These are phyloP conservation scores for Neonectria faginata DNA, from an alignment of 2,329 filamentous ascomycete genomes.

Conservation along the genomic window DNA sequence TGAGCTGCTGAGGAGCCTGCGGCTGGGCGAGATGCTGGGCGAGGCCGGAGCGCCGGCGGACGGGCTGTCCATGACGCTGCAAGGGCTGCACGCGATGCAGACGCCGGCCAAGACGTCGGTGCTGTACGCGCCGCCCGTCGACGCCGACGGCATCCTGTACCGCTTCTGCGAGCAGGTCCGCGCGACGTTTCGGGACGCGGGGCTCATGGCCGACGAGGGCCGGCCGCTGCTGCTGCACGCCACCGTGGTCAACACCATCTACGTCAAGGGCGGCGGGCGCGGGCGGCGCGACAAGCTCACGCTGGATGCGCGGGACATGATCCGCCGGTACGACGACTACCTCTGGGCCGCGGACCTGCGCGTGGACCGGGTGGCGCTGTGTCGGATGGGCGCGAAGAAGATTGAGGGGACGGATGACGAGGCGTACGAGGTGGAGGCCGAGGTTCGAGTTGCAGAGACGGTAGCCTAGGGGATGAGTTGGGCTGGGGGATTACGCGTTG, in stretches of 20 bases:
- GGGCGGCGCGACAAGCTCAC: conserved; percentile 54
- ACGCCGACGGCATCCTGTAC: conserved; percentile 63
- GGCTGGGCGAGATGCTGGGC: conserved; percentile 55
- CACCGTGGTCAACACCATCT: conserved; percentile 88
- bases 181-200: conserved; percentile 64
- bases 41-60: conserved; percentile 36
- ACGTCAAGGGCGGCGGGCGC: conserved; percentile 63
- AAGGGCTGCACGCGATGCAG: conserved; percentile 73
- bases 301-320: conserved; percentile 66
- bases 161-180: conserved; percentile 69
- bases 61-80: conserved; percentile 59
- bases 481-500: neutral
- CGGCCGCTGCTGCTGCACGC: conserved; percentile 82
- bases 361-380: conserved; percentile 81
- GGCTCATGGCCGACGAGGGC: conserved; percentile 67
- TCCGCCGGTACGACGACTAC: conserved; percentile 72
- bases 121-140: conserved; percentile 72
- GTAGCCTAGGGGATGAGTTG: conserved; percentile 21
- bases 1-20: conserved; percentile 53
- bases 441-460: conserved; percentile 56
- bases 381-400: conserved; percentile 87
- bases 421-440: conserved; percentile 65
- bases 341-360: conserved; percentile 77
- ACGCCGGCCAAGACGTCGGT: conserved; percentile 66
- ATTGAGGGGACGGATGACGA: conserved; percentile 64